Percentiles rank a stretch among this genome's conserved stretches.
phyloP scores from a whole-genome alignment of 768 basidiomycete species.

The Tricholoma terreum region DNA sequence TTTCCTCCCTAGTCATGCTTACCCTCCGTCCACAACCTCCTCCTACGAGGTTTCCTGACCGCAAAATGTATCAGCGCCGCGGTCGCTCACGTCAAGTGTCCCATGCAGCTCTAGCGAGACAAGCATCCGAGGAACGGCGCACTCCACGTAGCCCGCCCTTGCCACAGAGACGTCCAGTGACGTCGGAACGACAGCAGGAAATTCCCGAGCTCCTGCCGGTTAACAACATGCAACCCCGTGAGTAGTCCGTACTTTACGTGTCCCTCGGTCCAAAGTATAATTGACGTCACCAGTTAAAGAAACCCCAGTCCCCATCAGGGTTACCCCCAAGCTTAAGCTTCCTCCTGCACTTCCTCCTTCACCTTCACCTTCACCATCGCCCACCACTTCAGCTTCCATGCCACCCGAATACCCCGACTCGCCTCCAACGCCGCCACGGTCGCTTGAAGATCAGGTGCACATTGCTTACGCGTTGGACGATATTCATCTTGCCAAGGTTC shows the following conservation, averaged over 20 bases:
- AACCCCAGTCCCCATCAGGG: neutral
- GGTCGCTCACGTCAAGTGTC: constrained; percentile 36
- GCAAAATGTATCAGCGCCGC: constrained; percentile 10
- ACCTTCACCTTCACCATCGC: constrained; percentile 25
- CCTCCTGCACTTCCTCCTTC: constrained; percentile 15
- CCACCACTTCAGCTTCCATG: constrained; percentile 28
- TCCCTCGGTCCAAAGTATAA: neutral
- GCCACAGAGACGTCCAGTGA: neutral
- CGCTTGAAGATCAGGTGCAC: constrained; percentile 64
- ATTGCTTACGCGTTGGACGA: constrained; percentile 66
- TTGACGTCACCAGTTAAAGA: neutral
- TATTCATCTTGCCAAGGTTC: constrained; percentile 61
- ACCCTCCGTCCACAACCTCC: constrained; percentile 13
- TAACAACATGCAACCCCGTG: neutral
- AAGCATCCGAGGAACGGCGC: constrained; percentile 40
- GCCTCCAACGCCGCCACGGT: constrained; percentile 39
- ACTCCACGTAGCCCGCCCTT: neutral
- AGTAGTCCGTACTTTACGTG: neutral
- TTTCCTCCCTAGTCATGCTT: constrained; percentile 11
- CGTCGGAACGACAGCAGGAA: neutral
- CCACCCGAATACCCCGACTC: constrained; percentile 46
- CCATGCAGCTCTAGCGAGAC: constrained; percentile 39
- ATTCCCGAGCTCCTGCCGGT: neutral
- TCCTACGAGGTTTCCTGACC: constrained; percentile 6
- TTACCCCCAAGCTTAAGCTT: neutral